Percentiles rank a stretch among this genome's conserved stretches.
These are phyloP conservation scores for Diaporthe vaccinii DNA, from an alignment of 2,329 filamentous ascomycete species.

Conservation along the genomic window DNA sequence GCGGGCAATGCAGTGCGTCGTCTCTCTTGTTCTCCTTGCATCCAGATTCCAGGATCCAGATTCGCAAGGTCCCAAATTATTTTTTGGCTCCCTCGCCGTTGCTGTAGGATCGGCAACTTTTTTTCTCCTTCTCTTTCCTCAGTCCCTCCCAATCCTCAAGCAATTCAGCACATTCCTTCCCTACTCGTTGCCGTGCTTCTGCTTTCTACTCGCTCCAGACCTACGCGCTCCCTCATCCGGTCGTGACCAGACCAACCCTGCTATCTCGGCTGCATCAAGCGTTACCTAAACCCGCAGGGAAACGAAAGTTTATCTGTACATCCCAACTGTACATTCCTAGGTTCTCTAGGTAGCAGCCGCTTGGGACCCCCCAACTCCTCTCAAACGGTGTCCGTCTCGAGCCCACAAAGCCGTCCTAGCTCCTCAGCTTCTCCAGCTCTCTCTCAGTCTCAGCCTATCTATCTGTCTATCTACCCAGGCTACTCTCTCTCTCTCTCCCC, in stretches of 20 bases:
- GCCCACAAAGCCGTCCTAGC: slow-evolving; percentile 31
- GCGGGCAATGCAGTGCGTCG: not conserved
- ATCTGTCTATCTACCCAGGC: slow-evolving; percentile 8
- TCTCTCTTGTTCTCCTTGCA: slow-evolving; percentile 18
- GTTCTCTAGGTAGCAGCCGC: slow-evolving; percentile 27
- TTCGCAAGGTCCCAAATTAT: slow-evolving; percentile 34
- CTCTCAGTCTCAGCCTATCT: not conserved
- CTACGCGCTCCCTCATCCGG: slow-evolving; percentile 40
- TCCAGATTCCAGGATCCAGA: slow-evolving; percentile 10
- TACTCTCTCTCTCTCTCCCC: slow-evolving; percentile 1
- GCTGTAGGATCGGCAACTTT: slow-evolving; percentile 39
- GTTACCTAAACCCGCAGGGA: slow-evolving; percentile 30
- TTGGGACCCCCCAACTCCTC: slow-evolving; percentile 32
- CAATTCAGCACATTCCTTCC: slow-evolving; percentile 27
- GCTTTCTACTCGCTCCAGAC: slow-evolving; percentile 31
- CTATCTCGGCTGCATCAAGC: slow-evolving; percentile 27
- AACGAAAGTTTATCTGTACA: slow-evolving; percentile 29
- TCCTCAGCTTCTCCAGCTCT: slow-evolving; percentile 15
- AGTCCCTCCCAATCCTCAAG: slow-evolving; percentile 9
- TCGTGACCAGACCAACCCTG: slow-evolving; percentile 27
- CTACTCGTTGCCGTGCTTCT: slow-evolving; percentile 40
- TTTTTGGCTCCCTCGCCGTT: slow-evolving; percentile 32
- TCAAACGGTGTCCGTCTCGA: slow-evolving; percentile 36
- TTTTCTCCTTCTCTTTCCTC: slow-evolving; percentile 34
- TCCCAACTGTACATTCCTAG: slow-evolving; percentile 29